Base-by-base conservation (phyloP, 768 basidiomycete species). In the Leccinum uliginosum region DNA sequence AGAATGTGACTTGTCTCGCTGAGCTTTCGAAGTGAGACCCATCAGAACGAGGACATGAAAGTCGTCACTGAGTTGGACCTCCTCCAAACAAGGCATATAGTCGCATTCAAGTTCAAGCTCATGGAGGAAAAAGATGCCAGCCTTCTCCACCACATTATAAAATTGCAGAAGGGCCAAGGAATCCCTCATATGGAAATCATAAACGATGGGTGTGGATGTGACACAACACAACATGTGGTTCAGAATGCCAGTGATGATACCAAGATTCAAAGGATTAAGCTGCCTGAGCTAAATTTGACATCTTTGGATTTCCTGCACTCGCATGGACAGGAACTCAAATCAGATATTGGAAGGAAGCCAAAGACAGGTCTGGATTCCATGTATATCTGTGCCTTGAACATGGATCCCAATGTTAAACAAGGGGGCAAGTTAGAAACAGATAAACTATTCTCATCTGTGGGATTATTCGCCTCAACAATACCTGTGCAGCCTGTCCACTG, bases 181-280 rank as follows among this genome's bases (percentile, higher is more conserved):
- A 2, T 45, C n/a, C 40, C 40, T 40, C n/a, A 40, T n/a, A 52
- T 62, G 53, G 53, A 29, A 38, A 4, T 51, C 35, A 26, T 32
- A 35, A 2, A 51, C 2, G 9, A 51, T 51, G 1, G 35, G 19
- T 2, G 35, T 51, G 1, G 35, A 24, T 19, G 17, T 51, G 14
- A 19, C 17, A 12, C 35, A 51, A 5, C 9, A 17, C 10, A 51
- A 9, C 50, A 51, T 38, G 10, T 38, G 50, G 12, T 26, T 38
- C 1, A 38, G 24, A 6, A 51, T 51, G 2, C 61, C 61, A 26
- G 57, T 62, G 0, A 62, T 19, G 1, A 50, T 59, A 0, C 53
- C 57, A 6, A 63, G 47, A 7, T 63, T 63, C 0, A 51, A 54
- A 2, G 61, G 61, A n/a, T 63, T 59, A 0, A 6, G 26, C 2